Conservation (phyloP, 768 basidiomycete species). For the Lactarius pseudohatsudake region DNA sequence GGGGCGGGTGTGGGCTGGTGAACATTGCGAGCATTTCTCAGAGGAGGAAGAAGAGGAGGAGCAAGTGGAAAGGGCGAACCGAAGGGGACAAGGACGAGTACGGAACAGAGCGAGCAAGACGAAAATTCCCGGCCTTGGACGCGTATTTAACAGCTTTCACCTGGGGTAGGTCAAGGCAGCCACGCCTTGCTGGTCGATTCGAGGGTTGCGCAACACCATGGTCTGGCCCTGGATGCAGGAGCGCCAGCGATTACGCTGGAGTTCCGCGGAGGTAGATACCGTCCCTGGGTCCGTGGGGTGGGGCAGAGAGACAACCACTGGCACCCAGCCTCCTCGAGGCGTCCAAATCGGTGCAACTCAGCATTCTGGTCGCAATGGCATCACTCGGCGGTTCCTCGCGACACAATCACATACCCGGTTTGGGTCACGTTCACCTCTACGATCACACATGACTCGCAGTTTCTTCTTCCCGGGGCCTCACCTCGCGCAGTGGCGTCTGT, state of each 20-base stretch:
- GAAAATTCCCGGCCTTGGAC: conserved; percentile 6
- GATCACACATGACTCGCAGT: conserved; percentile 26
- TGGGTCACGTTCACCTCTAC: conserved; percentile 22
- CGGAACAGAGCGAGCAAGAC: conserved; percentile 1
- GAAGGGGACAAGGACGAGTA: neutral
- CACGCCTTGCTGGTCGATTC: conserved; percentile 23
- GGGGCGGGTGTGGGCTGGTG: conserved; percentile 15
- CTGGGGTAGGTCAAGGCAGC: conserved; percentile 24
- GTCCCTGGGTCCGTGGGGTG: conserved; percentile 19
- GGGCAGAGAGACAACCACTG: conserved; percentile 10
- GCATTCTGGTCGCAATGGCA: conserved; percentile 19
- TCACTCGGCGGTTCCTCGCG: conserved; percentile 20
- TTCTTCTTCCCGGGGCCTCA: conserved; percentile 16
- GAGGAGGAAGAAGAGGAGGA: neutral
- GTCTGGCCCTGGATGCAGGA: conserved; percentile 19
- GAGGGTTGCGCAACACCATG: conserved; percentile 24
- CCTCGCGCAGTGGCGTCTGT: conserved; percentile 15
- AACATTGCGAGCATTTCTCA: conserved; percentile 22
- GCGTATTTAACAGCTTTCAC: conserved; percentile 21
- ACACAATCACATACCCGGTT: conserved; percentile 18
- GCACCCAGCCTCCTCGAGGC: conserved; percentile 24
- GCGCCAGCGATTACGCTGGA: conserved; percentile 24
- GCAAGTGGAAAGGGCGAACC: neutral
- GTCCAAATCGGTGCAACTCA: conserved; percentile 21
- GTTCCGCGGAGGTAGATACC: conserved; percentile 20